These are phyloP conservation scores for Kurtzmaniella quercitrusa DNA, from an alignment of 1,139 yeast species.

Conservation along the genomic window DNA sequence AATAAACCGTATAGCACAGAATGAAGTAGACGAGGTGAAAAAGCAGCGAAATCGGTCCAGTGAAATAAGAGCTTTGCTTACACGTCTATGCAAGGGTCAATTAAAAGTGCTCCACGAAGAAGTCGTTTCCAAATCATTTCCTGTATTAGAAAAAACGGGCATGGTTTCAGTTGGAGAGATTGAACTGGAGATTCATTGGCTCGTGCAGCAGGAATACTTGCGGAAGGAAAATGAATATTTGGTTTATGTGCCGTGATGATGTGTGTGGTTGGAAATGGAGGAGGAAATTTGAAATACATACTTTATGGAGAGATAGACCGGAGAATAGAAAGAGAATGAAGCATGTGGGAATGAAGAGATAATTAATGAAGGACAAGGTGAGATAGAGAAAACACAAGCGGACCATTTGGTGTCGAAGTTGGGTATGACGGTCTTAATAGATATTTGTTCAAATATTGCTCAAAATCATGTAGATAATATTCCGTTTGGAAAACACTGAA, in stretches of 20 bases:
- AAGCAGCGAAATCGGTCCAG: slow-evolving; percentile 21
- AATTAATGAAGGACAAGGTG: too few relatives aligned
- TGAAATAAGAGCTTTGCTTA: slow-evolving; percentile 27
- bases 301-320: too few relatives aligned
- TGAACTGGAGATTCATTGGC: slow-evolving; percentile 29
- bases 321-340: too few relatives aligned
- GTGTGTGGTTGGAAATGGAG: too few relatives aligned
- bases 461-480: too few relatives aligned
- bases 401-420: too few relatives aligned
- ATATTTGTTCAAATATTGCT: too few relatives aligned
- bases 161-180: slow-evolving; percentile 28
- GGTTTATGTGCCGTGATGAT: slow-evolving; percentile 29
- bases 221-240: slow-evolving; percentile 23
- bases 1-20: slow-evolving; percentile 1
- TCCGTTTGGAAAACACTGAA: too few relatives aligned
- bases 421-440: too few relatives aligned
- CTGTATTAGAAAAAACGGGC: slow-evolving; percentile 19
- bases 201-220: slow-evolving; percentile 32
- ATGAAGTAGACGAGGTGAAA: slow-evolving; percentile 4
- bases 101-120: slow-evolving; percentile 18
- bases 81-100: slow-evolving; percentile 31
- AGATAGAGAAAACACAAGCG: too few relatives aligned
- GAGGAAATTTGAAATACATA: too few relatives aligned
- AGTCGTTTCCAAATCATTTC: slow-evolving; percentile 23
- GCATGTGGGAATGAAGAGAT: too few relatives aligned